Evolutionary conservation across 1,284 basidiomycete genomes (phyloP), one percentile per base, ranked within the genome.

Genomic region (Boletus smithii): DNA sequence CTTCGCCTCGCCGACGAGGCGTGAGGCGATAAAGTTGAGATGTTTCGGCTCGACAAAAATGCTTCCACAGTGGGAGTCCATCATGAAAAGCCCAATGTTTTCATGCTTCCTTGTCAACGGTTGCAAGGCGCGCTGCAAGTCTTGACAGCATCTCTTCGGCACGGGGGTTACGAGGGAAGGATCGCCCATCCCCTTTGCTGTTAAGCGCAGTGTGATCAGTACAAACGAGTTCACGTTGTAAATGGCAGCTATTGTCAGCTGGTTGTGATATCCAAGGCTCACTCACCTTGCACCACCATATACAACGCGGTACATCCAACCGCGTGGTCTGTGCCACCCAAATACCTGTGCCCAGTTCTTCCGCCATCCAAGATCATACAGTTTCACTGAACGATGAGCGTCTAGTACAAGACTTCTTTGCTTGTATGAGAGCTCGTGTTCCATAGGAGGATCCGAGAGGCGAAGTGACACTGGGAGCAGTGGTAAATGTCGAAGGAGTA

Each of bases 281-380:
- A 65, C 81, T 68, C 58, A 88, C 85, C 79, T 73, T 38, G 73
- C 69, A 33, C 85, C 85, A 7, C 87, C 87, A 52, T 69, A 75
- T 47, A 76, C 63, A 3, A 86, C 38, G 27, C 81, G 72, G 41
- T 69, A 62, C 7, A 76, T 50, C 79, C 77, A 83, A 6, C 77
- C 77, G 52, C 68, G 69, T 50, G 65, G 70, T 24, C 59, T 67
- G 32, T 66, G 69, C 74, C 74, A 81, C 11, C 83, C 85, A 51
- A 88, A 75, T 1, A 81, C 76, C 59, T 87, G 83, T 14, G 59
- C 67, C 77, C 82, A 83, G 57, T 94, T 94, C 54, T 69, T 73
- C 36, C 74, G 71, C 80, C 81, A 87, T 6, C 91, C 91, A 4
- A 92, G 58, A 63, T 93, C 83, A 58, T 91, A 95, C 14, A 89